Percentiles rank a stretch among this genome's conserved stretches.
These are phyloP conservation scores for Salix suchowensis DNA, from an alignment of 345 rosid species.

Conservation along the genomic window DNA sequence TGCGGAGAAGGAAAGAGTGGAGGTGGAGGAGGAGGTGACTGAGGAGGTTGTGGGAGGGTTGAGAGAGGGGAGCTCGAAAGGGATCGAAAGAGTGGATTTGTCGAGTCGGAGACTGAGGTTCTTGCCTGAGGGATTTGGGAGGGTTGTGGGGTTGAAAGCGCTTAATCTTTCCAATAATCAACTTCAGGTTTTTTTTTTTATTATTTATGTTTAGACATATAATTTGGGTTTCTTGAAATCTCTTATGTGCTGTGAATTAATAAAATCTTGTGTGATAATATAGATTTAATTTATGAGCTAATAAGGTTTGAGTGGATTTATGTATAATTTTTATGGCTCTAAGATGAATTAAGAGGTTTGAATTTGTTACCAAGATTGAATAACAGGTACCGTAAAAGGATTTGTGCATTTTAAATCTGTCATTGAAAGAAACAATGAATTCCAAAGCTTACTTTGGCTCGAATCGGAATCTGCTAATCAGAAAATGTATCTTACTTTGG, in stretches of 20 bases:
- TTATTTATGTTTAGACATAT: neutral
- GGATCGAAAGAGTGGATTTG: constrained; percentile 66
- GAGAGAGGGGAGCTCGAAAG: constrained; percentile 47
- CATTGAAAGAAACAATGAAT: neutral
- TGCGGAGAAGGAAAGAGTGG: constrained; percentile 20
- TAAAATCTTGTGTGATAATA: neutral
- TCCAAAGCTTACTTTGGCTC: neutral
- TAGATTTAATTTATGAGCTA: neutral
- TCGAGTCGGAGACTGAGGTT: constrained; percentile 47
- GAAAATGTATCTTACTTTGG: neutral
- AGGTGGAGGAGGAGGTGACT: constrained; percentile 28
- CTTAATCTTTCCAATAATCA: constrained; percentile 70
- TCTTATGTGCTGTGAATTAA: neutral
- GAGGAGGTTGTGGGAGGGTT: constrained; percentile 63
- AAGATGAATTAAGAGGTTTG: neutral
- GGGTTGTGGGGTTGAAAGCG: constrained; percentile 50
- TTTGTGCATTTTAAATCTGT: neutral
- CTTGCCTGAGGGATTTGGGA: constrained; percentile 84
- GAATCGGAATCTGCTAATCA: neutral
- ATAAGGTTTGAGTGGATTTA: neutral
- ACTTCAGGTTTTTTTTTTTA: constrained; percentile 50
- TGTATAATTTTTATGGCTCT: neutral
- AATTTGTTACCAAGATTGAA: neutral
- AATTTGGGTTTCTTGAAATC: neutral
- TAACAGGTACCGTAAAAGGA: neutral